phyloP scores from a whole-genome alignment of 352 stramenopile genomes.

The Pythium aquatile region DNA sequence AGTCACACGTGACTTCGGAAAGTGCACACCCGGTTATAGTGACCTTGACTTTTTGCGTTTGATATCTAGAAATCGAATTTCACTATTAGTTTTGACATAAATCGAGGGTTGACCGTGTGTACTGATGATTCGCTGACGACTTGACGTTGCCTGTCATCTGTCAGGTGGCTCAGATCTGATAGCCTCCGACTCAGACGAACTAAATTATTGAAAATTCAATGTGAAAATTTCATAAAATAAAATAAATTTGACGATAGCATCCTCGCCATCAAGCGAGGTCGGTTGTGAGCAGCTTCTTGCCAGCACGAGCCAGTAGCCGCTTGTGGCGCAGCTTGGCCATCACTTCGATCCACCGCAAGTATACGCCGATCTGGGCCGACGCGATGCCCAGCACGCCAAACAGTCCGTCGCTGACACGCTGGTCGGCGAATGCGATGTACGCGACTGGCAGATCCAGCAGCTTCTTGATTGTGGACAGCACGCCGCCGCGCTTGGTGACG shows the following conservation, averaged over 20 bases:
- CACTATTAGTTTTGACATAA: neutral
- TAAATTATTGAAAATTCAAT: too few species aligned
- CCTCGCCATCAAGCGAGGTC: slow-evolving; percentile 10
- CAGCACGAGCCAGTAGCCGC: slow-evolving; percentile 7
- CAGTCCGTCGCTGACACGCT: slow-evolving; percentile 50
- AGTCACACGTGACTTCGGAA: neutral
- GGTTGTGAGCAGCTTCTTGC: slow-evolving; percentile 8
- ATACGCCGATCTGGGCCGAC: slow-evolving; percentile 46
- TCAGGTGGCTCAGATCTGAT: neutral
- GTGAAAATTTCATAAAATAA: neutral
- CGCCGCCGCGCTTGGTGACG: slow-evolving; percentile 33
- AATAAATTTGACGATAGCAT: neutral
- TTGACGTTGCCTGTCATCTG: neutral
- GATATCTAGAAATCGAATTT: neutral
- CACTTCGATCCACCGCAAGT: slow-evolving; percentile 44
- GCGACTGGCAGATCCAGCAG: slow-evolving; percentile 55
- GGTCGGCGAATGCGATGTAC: slow-evolving; percentile 38
- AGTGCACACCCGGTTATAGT: neutral
- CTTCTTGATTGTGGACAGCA: slow-evolving; percentile 47
- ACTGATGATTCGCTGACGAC: neutral
- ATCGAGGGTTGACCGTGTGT: neutral
- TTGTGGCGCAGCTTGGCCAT: slow-evolving; percentile 36
- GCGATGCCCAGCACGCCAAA: slow-evolving; percentile 46
- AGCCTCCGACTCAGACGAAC: too few species aligned
- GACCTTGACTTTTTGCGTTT: neutral